Evolutionary conservation across 495 filamentous ascomycete genomes (phyloP).

Genomic region (Hyaloscypha bicolor): DNA sequence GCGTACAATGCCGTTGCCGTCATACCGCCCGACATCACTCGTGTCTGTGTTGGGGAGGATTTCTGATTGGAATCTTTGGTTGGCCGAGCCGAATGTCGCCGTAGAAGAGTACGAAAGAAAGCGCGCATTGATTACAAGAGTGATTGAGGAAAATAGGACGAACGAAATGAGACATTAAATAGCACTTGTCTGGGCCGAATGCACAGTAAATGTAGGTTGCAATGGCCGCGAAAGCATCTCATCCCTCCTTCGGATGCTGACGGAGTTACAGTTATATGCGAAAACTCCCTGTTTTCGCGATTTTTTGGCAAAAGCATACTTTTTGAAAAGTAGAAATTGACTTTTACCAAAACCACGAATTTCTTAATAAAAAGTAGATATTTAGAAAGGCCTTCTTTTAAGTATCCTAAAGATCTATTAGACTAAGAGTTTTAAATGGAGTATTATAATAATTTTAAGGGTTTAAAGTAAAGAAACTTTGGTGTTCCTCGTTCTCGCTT

Average conservation of each 20-base stretch:
- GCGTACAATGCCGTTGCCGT: slow-evolving; percentile 27
- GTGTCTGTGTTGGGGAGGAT: slow-evolving; percentile 7
- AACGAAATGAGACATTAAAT: background rate
- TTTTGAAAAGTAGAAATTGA: no score
- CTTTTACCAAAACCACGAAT: no score
- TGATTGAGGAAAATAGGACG: background rate
- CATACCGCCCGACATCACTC: slow-evolving; percentile 22
- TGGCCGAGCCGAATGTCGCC: slow-evolving; percentile 8
- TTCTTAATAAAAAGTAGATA: no score
- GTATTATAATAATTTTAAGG: no score
- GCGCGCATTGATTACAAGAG: slow-evolving; percentile 22
- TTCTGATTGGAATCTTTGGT: background rate
- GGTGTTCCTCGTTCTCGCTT: no score
- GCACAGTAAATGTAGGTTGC: background rate
- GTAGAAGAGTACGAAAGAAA: slow-evolving; percentile 23
- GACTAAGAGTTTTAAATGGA: no score
- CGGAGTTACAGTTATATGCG: background rate
- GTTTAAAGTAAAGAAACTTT: no score
- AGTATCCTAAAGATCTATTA: no score
- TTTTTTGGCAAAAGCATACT: no score
- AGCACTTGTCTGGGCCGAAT: background rate
- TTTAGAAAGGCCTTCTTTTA: no score
- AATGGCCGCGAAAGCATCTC: background rate
- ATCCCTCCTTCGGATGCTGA: background rate
- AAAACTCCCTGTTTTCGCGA: no score